phyloP scores from a whole-genome alignment of 1,284 basidiomycete species.

The Rhodotorula sp. region DNA sequence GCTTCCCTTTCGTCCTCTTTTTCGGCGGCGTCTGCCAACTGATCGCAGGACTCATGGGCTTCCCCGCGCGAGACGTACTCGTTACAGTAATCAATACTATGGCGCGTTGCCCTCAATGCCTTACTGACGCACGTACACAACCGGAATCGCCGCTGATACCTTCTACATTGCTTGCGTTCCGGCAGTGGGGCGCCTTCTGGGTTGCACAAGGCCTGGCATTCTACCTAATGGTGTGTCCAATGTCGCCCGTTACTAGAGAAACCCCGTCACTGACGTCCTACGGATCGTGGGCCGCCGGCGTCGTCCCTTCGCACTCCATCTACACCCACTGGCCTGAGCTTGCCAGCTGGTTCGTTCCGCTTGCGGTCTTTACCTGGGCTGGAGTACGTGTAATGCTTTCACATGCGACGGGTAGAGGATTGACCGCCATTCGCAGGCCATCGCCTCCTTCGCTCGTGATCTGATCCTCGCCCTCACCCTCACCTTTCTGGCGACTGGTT shows the following conservation, averaged over 20 bases:
- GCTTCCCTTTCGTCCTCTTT: background rate
- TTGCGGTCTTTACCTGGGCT: background rate
- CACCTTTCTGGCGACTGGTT: background rate
- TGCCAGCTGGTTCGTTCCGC: background rate
- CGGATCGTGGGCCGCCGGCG: too few species aligned
- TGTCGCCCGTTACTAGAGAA: background rate
- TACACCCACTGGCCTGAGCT: background rate
- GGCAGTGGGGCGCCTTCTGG: background rate
- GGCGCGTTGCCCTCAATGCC: too few species aligned
- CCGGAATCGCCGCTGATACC: too few species aligned
- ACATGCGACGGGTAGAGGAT: background rate
- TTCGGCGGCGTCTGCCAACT: background rate
- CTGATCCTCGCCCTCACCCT: background rate
- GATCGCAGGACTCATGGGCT: background rate
- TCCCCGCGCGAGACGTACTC: background rate
- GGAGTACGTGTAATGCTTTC: background rate
- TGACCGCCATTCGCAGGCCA: background rate
- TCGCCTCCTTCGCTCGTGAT: background rate
- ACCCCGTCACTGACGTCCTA: too few species aligned
- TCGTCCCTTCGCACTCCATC: background rate
- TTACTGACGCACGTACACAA: too few species aligned
- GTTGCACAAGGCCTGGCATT: background rate
- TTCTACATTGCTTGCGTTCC: too few species aligned
- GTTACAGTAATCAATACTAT: background rate
- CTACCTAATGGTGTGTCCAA: background rate